phyloP scores from a whole-genome alignment of 2,329 filamentous ascomycete genomes.

The Sarocladiaceae sp. region DNA sequence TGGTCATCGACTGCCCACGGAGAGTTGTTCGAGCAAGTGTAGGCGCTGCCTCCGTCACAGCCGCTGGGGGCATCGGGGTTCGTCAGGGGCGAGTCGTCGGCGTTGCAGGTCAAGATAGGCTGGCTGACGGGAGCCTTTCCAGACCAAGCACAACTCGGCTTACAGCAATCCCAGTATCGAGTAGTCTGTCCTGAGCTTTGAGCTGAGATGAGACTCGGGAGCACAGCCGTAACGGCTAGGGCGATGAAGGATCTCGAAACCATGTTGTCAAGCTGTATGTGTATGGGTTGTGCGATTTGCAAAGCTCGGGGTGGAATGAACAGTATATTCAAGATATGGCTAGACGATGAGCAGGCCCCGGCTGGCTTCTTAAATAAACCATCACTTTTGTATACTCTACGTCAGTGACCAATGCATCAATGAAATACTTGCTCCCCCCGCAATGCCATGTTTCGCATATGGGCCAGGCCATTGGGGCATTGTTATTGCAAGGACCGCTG shows the following conservation, averaged over 20 bases:
- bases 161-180: slow-evolving; percentile 62
- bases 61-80: slow-evolving; percentile 42
- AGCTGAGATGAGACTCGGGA: neutral
- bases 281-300: neutral
- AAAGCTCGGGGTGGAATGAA: neutral
- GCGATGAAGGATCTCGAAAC: neutral
- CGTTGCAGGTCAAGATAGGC: slow-evolving; percentile 49
- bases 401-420: neutral
- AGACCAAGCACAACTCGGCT: slow-evolving; percentile 58
- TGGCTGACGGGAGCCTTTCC: slow-evolving; percentile 45
- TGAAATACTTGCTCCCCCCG: neutral
- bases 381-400: neutral
- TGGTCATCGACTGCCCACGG: slow-evolving; percentile 55
- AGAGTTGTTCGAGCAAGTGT: slow-evolving; percentile 54
- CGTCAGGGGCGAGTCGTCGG: slow-evolving; percentile 46
- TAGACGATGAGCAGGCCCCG: too few relatives aligned
- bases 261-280: slow-evolving; percentile 4
- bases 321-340: too few relatives aligned
- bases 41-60: slow-evolving; percentile 53
- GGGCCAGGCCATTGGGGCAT: neutral
- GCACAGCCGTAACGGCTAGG: neutral
- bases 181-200: slow-evolving; percentile 17
- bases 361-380: too few relatives aligned
- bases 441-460: neutral
- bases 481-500: neutral